Evolutionary conservation across 2,329 filamentous ascomycete genomes (phyloP).

Genomic region (Scopulariopsis brevicaulis): DNA sequence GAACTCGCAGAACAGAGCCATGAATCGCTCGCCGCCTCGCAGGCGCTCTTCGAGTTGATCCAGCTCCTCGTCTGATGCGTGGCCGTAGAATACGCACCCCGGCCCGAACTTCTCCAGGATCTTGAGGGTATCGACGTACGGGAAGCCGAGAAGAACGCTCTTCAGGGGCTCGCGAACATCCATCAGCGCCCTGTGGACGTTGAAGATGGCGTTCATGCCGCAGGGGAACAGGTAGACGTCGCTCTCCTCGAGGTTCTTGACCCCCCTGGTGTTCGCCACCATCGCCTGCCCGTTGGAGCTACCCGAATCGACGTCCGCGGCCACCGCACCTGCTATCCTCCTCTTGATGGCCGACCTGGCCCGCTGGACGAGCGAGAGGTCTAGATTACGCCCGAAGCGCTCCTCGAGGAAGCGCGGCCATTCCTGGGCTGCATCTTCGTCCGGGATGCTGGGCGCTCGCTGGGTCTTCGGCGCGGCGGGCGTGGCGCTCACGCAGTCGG

Average conservation of each 20-base stretch:
- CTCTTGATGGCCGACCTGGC: slow-evolving; percentile 78
- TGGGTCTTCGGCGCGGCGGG: slow-evolving; percentile 11
- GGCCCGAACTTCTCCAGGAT: slow-evolving; percentile 90
- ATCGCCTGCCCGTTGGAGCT: slow-evolving; percentile 11
- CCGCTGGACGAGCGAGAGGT: slow-evolving; percentile 64
- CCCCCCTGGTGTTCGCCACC: slow-evolving; percentile 33
- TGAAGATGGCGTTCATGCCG: slow-evolving; percentile 95
- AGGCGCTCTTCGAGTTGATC: slow-evolving; percentile 72
- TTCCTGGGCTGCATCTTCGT: slow-evolving; percentile 41
- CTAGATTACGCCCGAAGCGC: slow-evolving; percentile 84
- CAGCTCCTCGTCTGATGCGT: slow-evolving; percentile 64
- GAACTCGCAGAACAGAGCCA: slow-evolving; percentile 89
- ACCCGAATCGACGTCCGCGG: slow-evolving; percentile 50
- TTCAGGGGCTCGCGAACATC: slow-evolving; percentile 51
- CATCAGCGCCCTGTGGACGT: slow-evolving; percentile 66
- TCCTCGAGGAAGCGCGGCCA: slow-evolving; percentile 80
- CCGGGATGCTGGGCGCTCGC: slow-evolving; percentile 6
- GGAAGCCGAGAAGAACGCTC: slow-evolving; percentile 92
- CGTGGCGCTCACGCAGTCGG: slow-evolving; percentile 25
- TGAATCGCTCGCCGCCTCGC: slow-evolving; percentile 59
- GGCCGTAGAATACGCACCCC: slow-evolving; percentile 79
- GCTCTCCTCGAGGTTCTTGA: slow-evolving; percentile 61
- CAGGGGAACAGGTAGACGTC: slow-evolving; percentile 84
- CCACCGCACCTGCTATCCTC: slow-evolving; percentile 79
- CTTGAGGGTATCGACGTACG: slow-evolving; percentile 94